Conservation (phyloP, 345 rosid species). For the Melaleuca alternifolia region DNA sequence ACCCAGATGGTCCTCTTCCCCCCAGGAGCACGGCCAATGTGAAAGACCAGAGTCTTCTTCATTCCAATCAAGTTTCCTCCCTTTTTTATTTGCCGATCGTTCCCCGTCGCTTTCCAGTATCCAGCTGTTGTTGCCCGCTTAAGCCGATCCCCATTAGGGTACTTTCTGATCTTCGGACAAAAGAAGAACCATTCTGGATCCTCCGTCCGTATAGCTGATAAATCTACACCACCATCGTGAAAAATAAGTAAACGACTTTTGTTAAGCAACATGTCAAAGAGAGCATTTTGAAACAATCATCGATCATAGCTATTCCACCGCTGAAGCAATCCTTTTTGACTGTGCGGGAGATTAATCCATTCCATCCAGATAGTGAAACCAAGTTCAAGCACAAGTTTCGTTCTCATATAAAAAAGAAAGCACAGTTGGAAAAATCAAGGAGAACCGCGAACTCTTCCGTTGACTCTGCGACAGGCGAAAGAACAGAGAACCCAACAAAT, state of each 20-base stretch:
- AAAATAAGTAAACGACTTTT: neutral
- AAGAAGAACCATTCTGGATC: slow-evolving; percentile 96
- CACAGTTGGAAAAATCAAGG: neutral
- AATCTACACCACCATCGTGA: slow-evolving; percentile 16
- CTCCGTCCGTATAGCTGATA: slow-evolving; percentile 39
- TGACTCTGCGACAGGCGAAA: neutral
- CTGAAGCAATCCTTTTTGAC: neutral
- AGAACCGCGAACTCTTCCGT: neutral
- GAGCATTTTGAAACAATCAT: neutral
- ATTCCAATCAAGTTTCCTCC: slow-evolving; percentile 52
- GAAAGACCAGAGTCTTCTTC: slow-evolving; percentile 90
- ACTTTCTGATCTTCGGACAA: slow-evolving; percentile 85
- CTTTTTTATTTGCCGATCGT: slow-evolving; percentile 63
- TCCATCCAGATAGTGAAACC: neutral
- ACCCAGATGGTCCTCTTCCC: slow-evolving; percentile 77
- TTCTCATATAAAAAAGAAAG: neutral
- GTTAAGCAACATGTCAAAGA: neutral
- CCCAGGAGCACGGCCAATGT: slow-evolving; percentile 76
- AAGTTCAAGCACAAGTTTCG: neutral
- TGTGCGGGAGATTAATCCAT: neutral
- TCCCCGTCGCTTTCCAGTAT: slow-evolving; percentile 97
- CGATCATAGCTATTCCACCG: neutral
- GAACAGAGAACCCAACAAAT: neutral
- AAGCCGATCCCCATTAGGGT: slow-evolving; percentile 68
- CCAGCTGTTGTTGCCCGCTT: slow-evolving; percentile 77